Evolutionary conservation across 1,284 basidiomycete genomes (phyloP).

Genomic region (Melanopsichium pennsylvanicum): DNA sequence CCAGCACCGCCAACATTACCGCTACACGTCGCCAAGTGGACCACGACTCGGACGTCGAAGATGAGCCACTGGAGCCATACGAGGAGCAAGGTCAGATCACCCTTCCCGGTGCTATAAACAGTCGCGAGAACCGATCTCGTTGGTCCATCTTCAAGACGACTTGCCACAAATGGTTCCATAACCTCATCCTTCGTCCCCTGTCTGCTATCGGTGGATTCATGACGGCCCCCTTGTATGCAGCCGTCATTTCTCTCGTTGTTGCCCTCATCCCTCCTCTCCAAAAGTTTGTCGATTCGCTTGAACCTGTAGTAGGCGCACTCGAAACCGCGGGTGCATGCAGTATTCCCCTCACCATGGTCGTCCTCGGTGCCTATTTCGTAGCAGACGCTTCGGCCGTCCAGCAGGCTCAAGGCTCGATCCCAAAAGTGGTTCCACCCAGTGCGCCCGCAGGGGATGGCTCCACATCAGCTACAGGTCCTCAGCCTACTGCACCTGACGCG

Average conservation of each 20-base stretch:
- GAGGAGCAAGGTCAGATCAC: conserved; percentile 39
- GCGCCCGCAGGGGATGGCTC: conserved; percentile 38
- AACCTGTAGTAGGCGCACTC: conserved; percentile 67
- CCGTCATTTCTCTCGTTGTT: conserved; percentile 79
- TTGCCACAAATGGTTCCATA: conserved; percentile 7
- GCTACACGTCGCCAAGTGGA: conserved; percentile 17
- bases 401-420: conserved; percentile 5
- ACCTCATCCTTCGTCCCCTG: conserved; percentile 48
- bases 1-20: conserved; percentile 10
- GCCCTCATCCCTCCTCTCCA: conserved; percentile 78
- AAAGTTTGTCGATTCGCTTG: conserved; percentile 59
- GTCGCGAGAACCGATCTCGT: conserved; percentile 37
- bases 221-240: conserved; percentile 73
- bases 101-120: conserved; percentile 32
- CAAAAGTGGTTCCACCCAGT: conserved; percentile 29
- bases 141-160: conserved; percentile 16
- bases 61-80: conserved; percentile 47
- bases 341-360: conserved; percentile 85
- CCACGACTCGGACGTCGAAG: conserved; percentile 41
- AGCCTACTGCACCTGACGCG: conserved; percentile 15
- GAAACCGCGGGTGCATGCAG: conserved; percentile 66
- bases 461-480: conserved; percentile 18
- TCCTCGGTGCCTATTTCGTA: conserved; percentile 87
- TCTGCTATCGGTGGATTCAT: conserved; percentile 77
- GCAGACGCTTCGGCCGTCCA: conserved; percentile 38